Base-by-base conservation (phyloP, 164 flowering plant genomes). In the Vitis labrusca region DNA sequence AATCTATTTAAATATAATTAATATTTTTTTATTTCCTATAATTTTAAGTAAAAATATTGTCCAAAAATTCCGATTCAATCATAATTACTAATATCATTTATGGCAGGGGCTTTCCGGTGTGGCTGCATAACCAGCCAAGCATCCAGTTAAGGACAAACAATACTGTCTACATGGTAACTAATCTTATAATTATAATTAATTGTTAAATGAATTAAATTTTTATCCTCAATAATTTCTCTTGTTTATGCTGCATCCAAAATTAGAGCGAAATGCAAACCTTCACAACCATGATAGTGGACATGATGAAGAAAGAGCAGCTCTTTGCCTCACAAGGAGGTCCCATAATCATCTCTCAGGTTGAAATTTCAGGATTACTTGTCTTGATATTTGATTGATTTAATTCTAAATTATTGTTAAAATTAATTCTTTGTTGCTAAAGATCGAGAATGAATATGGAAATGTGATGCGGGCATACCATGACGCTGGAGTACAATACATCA, bases 381-480 rank as follows among this genome's bases (percentile, higher is more conserved):
- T 62, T 14, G 14, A 32, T 37, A 10, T 60, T 60, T 60, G 27
- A 58, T 10, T 16, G 5, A 19, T 58, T 19, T 58, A 58, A 15
- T 19, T 44, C n/a, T 17, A 8, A 23, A 19, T 65, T 48, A 9
- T 30, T 37, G 7, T 0, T 37, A 37, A 37, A 3, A 8, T 13
- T 10, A 17, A 9, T 48, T 49, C 6, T 7, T 64, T 58, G 29
- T 16, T 14, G 9, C 10, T 19, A 29, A 55, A 78, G 87, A 83
- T 85, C 54, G 89, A 83, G 49, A 84, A 84, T 56, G 89, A 84
- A 61, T 83, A 75, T 66, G 89, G 89, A 29, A 78, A 78, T 47
- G 49, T 82, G 2, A 54, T 48, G 29, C 23, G 52, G 2, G 19
- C 60, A 0, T 82, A 82, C 74, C 86, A 84, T 13, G 72, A 50